Conservation (phyloP, 1,284 basidiomycete species). For the Microbotryomycetes sp. region DNA sequence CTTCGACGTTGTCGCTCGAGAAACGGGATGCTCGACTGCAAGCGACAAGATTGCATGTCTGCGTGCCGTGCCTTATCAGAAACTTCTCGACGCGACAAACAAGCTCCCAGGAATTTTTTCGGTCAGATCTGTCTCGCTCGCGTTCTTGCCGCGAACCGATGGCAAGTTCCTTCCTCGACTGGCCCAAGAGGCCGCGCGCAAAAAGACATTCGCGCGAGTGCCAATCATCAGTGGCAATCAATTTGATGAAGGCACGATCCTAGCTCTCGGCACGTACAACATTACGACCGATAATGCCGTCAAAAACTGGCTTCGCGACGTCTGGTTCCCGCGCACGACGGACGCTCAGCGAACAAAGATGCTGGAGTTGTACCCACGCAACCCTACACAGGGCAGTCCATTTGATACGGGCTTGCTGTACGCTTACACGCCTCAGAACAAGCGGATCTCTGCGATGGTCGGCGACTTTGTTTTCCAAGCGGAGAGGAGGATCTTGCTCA, state of each 20-base stretch:
- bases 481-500: neutral
- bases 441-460: constrained; percentile 7
- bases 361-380: constrained; percentile 25
- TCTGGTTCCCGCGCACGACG: constrained; percentile 5
- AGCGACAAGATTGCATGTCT: constrained; percentile 37
- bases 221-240: constrained; percentile 39
- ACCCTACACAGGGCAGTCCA: constrained; percentile 24
- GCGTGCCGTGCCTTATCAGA: constrained; percentile 30
- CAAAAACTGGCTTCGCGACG: constrained; percentile 7
- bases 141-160: constrained; percentile 36
- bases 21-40: constrained; percentile 15
- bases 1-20: constrained; percentile 35
- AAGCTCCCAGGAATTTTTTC: constrained; percentile 14
- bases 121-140: constrained; percentile 4
- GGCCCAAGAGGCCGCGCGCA: constrained; percentile 35
- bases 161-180: constrained; percentile 39
- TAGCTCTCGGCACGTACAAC: constrained; percentile 11
- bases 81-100: constrained; percentile 27
- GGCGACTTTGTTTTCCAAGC: constrained; percentile 18
- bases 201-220: constrained; percentile 35
- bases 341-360: neutral
- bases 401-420: constrained; percentile 24
- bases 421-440: constrained; percentile 12
- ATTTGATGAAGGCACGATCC: constrained; percentile 29
- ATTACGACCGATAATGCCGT: constrained; percentile 12